Base-by-base conservation (phyloP, 2,329 filamentous ascomycete species). In the Pseudogymnoascus sp. region DNA sequence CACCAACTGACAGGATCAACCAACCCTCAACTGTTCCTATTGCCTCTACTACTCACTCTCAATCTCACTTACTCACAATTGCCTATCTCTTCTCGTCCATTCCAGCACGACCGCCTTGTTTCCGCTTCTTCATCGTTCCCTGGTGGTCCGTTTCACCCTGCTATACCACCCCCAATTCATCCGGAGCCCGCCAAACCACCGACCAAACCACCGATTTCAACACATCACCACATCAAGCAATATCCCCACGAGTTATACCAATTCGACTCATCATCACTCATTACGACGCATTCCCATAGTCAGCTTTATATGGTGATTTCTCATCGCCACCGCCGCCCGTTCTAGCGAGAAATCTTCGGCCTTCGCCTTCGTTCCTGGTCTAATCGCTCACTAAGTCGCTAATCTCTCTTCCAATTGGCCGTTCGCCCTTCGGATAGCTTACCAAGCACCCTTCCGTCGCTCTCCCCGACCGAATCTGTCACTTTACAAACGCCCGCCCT, bases 81-180 rank as follows among this genome's bases (percentile, higher is more conserved):
- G 42, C 16, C 10, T 44, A 38, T 16, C 23, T 50, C 44, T 50
- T 50, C 44, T 50, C 44, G 44, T 28, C 44, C 44, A 28, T 50
- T 50, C 44, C 14, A 50, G 44, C 44, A 50, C 21, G 28, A 31
- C 2, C 44, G 44, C 44, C 44, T 11, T 23, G 44, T 28, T 50
- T 50, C 44, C 14, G 10, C 44, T 21, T 31, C 28, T 10, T 16
- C 47, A 7, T 53, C 25, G 47, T 53, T 53, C 25, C 47, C 47
- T 53, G 47, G 23, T 53, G 23, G 25, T 53, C 47, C 47, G 47
- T 44, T 53, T 53, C 7, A 28, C 25, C 47, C 25, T 28, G 47
- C 47, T 53, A 53, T 53, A 53, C 47, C 47, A 23, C 47, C 47
- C 47, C 47, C 47, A 53, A 53, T 53, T 53, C 47, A 53, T 21